These are phyloP conservation scores for Psidium friedrichsthalianum DNA, from an alignment of 345 rosid species.

Conservation along the genomic window DNA sequence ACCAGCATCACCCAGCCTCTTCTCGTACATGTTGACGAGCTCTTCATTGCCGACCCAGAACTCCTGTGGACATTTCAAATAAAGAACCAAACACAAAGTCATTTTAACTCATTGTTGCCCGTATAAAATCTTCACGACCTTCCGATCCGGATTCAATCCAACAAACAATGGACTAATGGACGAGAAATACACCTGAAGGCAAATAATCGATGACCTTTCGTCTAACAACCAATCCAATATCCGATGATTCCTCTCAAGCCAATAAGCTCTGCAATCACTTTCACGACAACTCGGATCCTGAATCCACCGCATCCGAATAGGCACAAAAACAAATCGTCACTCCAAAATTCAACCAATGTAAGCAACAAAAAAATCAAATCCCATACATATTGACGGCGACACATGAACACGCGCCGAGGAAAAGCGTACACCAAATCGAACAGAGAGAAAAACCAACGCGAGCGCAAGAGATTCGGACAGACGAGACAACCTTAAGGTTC, in stretches of 20 bases:
- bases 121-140: background rate
- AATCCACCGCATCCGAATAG: background rate
- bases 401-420: background rate
- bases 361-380: background rate
- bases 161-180: background rate
- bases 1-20: slow-evolving; percentile 79
- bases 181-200: slow-evolving; percentile 48
- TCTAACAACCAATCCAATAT: slow-evolving; percentile 70
- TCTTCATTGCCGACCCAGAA: slow-evolving; percentile 92
- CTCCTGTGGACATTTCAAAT: slow-evolving; percentile 29
- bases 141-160: background rate
- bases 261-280: slow-evolving; percentile 57
- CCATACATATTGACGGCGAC: background rate
- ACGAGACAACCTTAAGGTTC: slow-evolving; percentile 26
- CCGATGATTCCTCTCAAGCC: slow-evolving; percentile 68
- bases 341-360: background rate
- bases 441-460: background rate
- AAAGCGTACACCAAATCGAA: background rate
- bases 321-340: background rate
- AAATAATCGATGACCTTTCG: slow-evolving; percentile 81
- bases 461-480: background rate
- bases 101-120: background rate
- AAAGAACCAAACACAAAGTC: background rate
- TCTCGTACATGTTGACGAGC: slow-evolving; percentile 73
- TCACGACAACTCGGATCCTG: slow-evolving; percentile 68